Percentiles rank a stretch among this genome's conserved stretches.
These are phyloP conservation scores for Wakefieldia striispora DNA, from an alignment of 768 basidiomycete species.

Conservation along the genomic window DNA sequence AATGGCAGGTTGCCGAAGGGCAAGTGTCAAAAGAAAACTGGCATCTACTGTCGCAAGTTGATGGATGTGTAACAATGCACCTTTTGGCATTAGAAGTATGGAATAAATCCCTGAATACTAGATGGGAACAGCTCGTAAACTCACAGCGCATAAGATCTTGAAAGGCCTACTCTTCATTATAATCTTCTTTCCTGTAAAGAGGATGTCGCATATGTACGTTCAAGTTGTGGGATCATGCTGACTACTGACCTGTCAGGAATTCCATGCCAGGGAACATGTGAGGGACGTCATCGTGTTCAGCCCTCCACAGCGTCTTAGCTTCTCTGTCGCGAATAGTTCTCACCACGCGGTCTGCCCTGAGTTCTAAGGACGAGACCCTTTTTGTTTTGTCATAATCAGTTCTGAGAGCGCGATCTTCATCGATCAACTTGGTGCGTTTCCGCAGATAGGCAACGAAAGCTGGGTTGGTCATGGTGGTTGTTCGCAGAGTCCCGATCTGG, in stretches of 20 bases:
- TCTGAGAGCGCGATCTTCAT: slow-evolving; percentile 49
- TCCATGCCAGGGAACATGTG: slow-evolving; percentile 76
- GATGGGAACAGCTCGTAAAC: neutral
- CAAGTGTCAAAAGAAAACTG: slow-evolving; percentile 34
- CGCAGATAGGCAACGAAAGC: slow-evolving; percentile 10
- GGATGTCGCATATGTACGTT: neutral
- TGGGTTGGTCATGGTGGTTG: slow-evolving; percentile 6
- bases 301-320: slow-evolving; percentile 53
- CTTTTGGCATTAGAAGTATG: slow-evolving; percentile 43
- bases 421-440: slow-evolving; percentile 28
- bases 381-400: slow-evolving; percentile 36
- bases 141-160: slow-evolving; percentile 37
- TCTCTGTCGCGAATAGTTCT: slow-evolving; percentile 53
- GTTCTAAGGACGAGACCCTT: slow-evolving; percentile 39
- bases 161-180: slow-evolving; percentile 41
- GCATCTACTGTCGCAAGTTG: slow-evolving; percentile 42
- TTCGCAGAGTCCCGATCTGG: neutral
- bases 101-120: neutral
- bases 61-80: slow-evolving; percentile 44
- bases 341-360: slow-evolving; percentile 53
- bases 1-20: slow-evolving; percentile 37
- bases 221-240: neutral
- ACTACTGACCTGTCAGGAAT: slow-evolving; percentile 60
- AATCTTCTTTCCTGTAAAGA: slow-evolving; percentile 25
- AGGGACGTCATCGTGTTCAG: slow-evolving; percentile 47